These are phyloP conservation scores for Podospora appendiculata DNA, from an alignment of 495 filamentous ascomycete species.

Conservation along the genomic window DNA sequence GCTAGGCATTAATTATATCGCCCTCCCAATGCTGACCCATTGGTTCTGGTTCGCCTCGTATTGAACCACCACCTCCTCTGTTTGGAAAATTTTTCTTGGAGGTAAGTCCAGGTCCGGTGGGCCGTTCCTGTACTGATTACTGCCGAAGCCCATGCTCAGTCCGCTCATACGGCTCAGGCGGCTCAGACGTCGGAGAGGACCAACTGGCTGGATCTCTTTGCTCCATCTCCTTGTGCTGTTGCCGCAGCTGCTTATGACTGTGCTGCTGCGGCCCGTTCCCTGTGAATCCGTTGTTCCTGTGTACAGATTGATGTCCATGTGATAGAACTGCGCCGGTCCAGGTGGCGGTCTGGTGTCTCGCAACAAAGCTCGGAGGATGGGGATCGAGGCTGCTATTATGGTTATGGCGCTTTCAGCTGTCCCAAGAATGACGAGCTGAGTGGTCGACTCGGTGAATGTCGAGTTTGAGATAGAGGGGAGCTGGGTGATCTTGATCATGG, in stretches of 20 bases:
- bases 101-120: conserved; percentile 4
- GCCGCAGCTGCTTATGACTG: conserved; percentile 13
- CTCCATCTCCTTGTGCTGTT: conserved; percentile 8
- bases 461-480: conserved; percentile 19
- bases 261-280: conserved; percentile 16
- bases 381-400: conserved; percentile 20
- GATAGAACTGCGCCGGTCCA: conserved; percentile 17
- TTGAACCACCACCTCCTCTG: conserved; percentile 17
- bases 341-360: conserved; percentile 18
- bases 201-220: conserved; percentile 10
- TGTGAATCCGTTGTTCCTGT: conserved; percentile 10
- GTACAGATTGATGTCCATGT: conserved; percentile 12
- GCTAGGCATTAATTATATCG: conserved; percentile 3
- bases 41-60: conserved; percentile 7
- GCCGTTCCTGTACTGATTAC: neutral
- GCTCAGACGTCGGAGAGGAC: conserved; percentile 11
- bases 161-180: conserved; percentile 12
- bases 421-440: conserved; percentile 14
- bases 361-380: conserved; percentile 17
- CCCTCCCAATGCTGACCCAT: conserved; percentile 7
- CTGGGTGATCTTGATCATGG: conserved; percentile 21
- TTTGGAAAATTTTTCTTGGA: conserved; percentile 17
- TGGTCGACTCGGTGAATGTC: conserved; percentile 17
- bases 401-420: conserved; percentile 17
- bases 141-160: conserved; percentile 11